Evolutionary conservation across 306 rosid species (phyloP), one percentile per base, ranked within the genome.

Genomic region (Sicyos edulis): DNA sequence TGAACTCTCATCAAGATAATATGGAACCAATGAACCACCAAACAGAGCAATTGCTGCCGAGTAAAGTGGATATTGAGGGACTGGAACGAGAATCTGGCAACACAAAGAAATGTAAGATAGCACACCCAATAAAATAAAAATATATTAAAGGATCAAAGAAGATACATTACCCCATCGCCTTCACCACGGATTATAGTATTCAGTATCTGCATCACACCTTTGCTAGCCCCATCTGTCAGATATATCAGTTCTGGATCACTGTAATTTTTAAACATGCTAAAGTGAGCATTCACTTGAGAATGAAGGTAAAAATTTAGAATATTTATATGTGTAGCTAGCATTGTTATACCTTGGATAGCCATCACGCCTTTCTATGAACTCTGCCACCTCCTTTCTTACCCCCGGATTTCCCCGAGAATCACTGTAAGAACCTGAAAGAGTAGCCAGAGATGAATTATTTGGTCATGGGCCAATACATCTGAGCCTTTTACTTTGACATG

Each of bases 221-320:
- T 91, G 86, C 99, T 93, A 58, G 99, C 99, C 72, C 99, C 99
- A 80, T 93, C 99, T 9, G 99, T 93, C 75, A 93, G 99, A 79
- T 72, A 91, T 82, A 93, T 87, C 85, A 89, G 91, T 80, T 93
- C 99, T 29, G 97, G 97, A 73, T 93, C 87, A 75, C 99, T 93
- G 92, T 68, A 73, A 82, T 78, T 62, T 74, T 58, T 74, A 73
- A 81, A 75, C 73, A 83, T 20, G 74, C 60, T 67, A 78, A 57
- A 55, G 19, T 67, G 72, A 67, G 72, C 40, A 13, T 7, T 65
- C 26, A 42, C 32, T 65, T 42, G 54, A 42, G 16, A 11, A 65
- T 52, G 20, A 40, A 42, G 4, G 70, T 10, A 1, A 14, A 19
- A 40, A 42, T 37, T 42, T 64, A 19, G 47, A 42, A 42, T 42